Conservation (phyloP, 805 yeast species). For the Wickerhamiella dianesei region DNA sequence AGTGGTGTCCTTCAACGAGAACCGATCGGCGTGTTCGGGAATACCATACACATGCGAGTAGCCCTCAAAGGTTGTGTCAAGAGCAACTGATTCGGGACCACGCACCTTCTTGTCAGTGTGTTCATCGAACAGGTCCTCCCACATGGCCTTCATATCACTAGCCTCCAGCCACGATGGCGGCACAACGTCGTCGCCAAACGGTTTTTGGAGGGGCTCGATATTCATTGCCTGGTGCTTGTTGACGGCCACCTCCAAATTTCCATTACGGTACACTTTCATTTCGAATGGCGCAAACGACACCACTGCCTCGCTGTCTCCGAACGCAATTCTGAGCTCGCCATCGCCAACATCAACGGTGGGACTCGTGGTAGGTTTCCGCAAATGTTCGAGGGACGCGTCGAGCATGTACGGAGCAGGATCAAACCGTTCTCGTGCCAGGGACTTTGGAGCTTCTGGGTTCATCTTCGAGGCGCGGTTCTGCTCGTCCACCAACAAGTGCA, state of each 20-base stretch:
- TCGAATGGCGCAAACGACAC: slow-evolving; percentile 38
- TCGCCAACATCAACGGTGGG: neutral
- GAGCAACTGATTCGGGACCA: slow-evolving; percentile 72
- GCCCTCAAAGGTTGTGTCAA: slow-evolving; percentile 56
- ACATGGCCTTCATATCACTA: slow-evolving; percentile 55
- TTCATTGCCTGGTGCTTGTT: slow-evolving; percentile 65
- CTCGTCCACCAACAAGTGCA: slow-evolving; percentile 63
- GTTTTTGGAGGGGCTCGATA: slow-evolving; percentile 74
- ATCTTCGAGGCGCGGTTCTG: slow-evolving; percentile 25
- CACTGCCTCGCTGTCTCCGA: slow-evolving; percentile 27
- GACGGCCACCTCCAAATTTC: slow-evolving; percentile 37
- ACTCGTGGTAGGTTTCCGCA: slow-evolving; percentile 1
- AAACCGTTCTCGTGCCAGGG: slow-evolving; percentile 8
- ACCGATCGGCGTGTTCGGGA: slow-evolving; percentile 86
- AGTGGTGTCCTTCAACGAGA: slow-evolving; percentile 59
- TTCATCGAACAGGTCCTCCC: slow-evolving; percentile 63
- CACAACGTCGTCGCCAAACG: slow-evolving; percentile 28
- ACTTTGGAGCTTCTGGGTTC: slow-evolving; percentile 2
- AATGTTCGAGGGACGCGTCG: slow-evolving; percentile 3
- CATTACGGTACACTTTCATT: slow-evolving; percentile 35
- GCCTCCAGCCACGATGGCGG: slow-evolving; percentile 10
- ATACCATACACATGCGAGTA: slow-evolving; percentile 72
- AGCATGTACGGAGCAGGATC: slow-evolving; percentile 13
- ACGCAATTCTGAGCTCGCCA: slow-evolving; percentile 2
- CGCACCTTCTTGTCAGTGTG: slow-evolving; percentile 44